A percentile compares a stretch with the other conserved stretches of the same genome.
These are phyloP conservation scores for Neoconidiobolus thromboides DNA, from an alignment of 371 early-diverging fungal genomes.

Conservation along the genomic window DNA sequence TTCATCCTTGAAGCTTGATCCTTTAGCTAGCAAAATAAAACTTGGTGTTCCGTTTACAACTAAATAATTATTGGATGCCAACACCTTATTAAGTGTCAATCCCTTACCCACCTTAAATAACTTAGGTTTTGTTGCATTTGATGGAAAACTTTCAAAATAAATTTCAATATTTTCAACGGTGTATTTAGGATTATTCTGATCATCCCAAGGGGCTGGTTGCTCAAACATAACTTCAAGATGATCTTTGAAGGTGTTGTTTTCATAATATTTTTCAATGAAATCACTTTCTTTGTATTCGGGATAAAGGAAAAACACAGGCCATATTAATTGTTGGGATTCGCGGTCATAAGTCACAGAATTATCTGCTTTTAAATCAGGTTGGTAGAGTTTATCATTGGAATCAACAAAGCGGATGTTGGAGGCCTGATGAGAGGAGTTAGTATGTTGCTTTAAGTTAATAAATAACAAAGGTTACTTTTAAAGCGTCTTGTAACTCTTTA, in stretches of 20 bases:
- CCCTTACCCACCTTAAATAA: conserved; percentile 51
- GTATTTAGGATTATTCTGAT: conserved; percentile 26
- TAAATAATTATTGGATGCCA: conserved; percentile 33
- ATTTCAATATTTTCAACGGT: conserved; percentile 45
- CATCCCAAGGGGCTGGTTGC: conserved; percentile 71
- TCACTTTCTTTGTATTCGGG: conserved; percentile 87
- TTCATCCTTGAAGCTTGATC: conserved; percentile 30
- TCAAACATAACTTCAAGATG: conserved; percentile 73
- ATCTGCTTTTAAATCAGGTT: conserved; percentile 5
- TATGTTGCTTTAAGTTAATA: neutral
- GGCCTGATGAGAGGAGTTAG: neutral
- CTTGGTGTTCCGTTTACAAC: conserved; percentile 45
- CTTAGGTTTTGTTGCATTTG: conserved; percentile 27
- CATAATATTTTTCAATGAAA: conserved; percentile 69
- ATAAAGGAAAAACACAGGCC: conserved; percentile 86
- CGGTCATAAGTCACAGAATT: conserved; percentile 35
- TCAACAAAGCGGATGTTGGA: conserved; percentile 1
- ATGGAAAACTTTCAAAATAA: conserved; percentile 42
- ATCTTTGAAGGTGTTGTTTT: conserved; percentile 58
- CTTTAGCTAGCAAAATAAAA: conserved; percentile 43
- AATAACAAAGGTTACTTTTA: conserved; percentile 16
- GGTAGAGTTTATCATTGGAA: conserved; percentile 2
- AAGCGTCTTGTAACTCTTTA: conserved; percentile 18
- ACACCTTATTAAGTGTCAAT: conserved; percentile 22
- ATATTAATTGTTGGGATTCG: conserved; percentile 37